A percentile compares a stretch with the other conserved stretches of the same genome.
Evolutionary conservation across 345 rosid species (phyloP).

Genomic region (Erysimum cheiranthoides): DNA sequence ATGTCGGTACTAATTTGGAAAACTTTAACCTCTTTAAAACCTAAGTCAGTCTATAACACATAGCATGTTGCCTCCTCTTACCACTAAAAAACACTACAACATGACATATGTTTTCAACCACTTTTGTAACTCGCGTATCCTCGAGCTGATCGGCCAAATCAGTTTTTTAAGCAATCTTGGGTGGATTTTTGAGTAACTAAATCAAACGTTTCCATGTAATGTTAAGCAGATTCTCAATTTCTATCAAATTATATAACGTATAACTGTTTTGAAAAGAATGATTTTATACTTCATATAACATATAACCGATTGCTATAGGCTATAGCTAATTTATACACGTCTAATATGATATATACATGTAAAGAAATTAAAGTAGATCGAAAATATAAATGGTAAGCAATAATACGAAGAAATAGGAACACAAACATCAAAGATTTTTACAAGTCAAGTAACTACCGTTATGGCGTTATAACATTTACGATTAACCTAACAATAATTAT

Average conservation of each 20-base stretch:
- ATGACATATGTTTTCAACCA: slow-evolving; percentile 14
- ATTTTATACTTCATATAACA: slow-evolving; percentile 2
- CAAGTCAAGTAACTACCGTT: slow-evolving; percentile 6
- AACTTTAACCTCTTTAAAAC: not conserved
- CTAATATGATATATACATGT: not conserved
- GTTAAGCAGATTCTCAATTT: not conserved
- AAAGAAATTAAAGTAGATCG: not conserved
- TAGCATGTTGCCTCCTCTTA: not conserved
- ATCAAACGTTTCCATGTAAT: not conserved
- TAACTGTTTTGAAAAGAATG: not conserved
- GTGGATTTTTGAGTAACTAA: not conserved
- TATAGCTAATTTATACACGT: not conserved
- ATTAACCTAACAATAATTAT: not conserved
- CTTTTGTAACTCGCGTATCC: not conserved
- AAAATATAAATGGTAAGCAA: not conserved
- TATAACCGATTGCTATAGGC: not conserved
- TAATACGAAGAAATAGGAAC: not conserved
- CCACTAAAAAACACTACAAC: not conserved
- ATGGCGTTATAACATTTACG: not conserved
- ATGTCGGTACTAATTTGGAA: not conserved
- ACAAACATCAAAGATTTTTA: not conserved
- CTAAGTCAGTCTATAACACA: slow-evolving; percentile 4
- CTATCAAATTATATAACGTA: not conserved
- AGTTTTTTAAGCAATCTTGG: not conserved
- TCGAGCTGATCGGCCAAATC: not conserved